Percentiles rank a stretch among this genome's conserved stretches.
phyloP scores from a whole-genome alignment of 257 asterid species.

The Nicotiana attenuata region DNA sequence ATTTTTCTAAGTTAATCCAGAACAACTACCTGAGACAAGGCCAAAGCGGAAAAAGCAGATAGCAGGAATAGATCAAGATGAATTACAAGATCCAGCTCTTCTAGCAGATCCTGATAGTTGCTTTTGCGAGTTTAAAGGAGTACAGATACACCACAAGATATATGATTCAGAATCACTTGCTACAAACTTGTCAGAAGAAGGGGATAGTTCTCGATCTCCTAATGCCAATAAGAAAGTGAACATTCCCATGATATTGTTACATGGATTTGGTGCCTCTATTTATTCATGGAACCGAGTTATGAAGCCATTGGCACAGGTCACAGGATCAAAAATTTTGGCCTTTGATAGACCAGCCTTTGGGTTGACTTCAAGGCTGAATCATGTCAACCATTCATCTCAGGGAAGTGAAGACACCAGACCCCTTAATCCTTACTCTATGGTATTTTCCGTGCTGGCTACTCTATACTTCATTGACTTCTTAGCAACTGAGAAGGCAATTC shows the following conservation, averaged over 20 bases:
- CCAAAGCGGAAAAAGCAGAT: constrained; percentile 35
- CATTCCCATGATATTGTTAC: constrained; percentile 78
- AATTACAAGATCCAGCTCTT: constrained; percentile 56
- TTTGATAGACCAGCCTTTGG: constrained; percentile 99
- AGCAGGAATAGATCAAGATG: constrained; percentile 69
- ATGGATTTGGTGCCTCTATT: constrained; percentile 93
- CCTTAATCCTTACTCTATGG: constrained; percentile 71
- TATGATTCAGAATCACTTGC: constrained; percentile 38
- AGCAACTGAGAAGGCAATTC: constrained; percentile 71
- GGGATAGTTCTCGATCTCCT: constrained; percentile 24
- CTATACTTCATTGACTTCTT: constrained; percentile 65
- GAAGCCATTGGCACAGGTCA: constrained; percentile 56
- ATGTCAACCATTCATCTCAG: constrained; percentile 23
- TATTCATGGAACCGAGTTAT: constrained; percentile 80
- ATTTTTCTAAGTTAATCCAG: constrained; percentile 26
- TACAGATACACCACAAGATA: constrained; percentile 80
- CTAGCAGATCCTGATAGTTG: constrained; percentile 85
- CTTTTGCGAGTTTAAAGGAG: constrained; percentile 84
- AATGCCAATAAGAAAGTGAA: constrained; percentile 21
- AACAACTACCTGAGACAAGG: constrained; percentile 33
- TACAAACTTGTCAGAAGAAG: constrained; percentile 25
- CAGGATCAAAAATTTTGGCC: constrained; percentile 75
- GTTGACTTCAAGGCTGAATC: constrained; percentile 65
- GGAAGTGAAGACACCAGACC: constrained; percentile 40
- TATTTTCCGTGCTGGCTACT: constrained; percentile 70